These are phyloP conservation scores for Metarhizium anisopliae DNA, from an alignment of 2,329 filamentous ascomycete species.

Conservation along the genomic window DNA sequence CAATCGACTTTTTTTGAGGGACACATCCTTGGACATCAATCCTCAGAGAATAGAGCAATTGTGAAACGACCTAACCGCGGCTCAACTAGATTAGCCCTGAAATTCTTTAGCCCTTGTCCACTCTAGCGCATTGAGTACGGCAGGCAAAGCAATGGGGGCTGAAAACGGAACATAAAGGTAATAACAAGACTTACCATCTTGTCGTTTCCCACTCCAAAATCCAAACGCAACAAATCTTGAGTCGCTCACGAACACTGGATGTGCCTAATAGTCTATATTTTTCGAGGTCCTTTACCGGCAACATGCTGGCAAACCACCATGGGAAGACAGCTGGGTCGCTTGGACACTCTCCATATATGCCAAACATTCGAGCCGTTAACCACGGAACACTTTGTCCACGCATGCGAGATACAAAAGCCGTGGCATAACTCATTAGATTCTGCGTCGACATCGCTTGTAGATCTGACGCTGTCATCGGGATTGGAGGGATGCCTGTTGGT, in stretches of 20 bases:
- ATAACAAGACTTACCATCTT: slow-evolving; percentile 53
- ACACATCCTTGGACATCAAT: slow-evolving; percentile 6
- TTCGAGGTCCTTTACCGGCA: slow-evolving; percentile 68
- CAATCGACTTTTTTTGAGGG: neutral
- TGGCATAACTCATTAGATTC: slow-evolving; percentile 55
- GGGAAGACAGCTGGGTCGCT: slow-evolving; percentile 69
- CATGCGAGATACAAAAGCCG: slow-evolving; percentile 62
- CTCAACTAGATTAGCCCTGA: slow-evolving; percentile 19
- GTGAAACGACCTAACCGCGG: slow-evolving; percentile 19
- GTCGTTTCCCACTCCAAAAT: slow-evolving; percentile 61
- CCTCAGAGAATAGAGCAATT: slow-evolving; percentile 21
- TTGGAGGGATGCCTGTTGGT: neutral
- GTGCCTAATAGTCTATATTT: slow-evolving; percentile 70
- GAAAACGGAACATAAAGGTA: neutral
- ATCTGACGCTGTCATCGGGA: slow-evolving; percentile 1
- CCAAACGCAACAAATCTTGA: slow-evolving; percentile 80
- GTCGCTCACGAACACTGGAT: slow-evolving; percentile 65
- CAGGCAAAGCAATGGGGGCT: neutral
- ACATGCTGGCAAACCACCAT: slow-evolving; percentile 81
- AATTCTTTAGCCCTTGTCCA: neutral
- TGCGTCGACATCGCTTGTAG: slow-evolving; percentile 53
- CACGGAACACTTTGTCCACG: slow-evolving; percentile 60
- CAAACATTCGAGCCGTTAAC: slow-evolving; percentile 63
- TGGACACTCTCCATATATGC: slow-evolving; percentile 70
- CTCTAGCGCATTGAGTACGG: neutral